These are phyloP conservation scores for Geotrichum europaeum DNA, from an alignment of 1,139 yeast genomes.

Conservation along the genomic window DNA sequence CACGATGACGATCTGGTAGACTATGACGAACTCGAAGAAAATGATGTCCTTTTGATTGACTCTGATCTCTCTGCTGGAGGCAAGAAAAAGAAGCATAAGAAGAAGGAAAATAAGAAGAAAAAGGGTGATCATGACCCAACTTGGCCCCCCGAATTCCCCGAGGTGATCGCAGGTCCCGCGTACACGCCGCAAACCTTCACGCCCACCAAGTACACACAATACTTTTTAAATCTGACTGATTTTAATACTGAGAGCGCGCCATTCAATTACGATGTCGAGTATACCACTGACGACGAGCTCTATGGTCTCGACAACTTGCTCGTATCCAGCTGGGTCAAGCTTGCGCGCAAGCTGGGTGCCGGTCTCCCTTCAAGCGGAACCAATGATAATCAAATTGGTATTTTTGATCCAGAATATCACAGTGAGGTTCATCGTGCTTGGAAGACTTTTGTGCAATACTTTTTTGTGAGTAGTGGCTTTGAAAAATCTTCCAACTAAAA, in stretches of 20 bases:
- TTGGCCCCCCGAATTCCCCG: constrained; percentile 54
- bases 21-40: constrained; percentile 26
- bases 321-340: constrained; percentile 44
- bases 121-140: constrained; percentile 48
- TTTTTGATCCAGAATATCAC: constrained; percentile 3
- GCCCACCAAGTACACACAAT: constrained; percentile 68
- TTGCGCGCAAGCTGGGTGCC: constrained; percentile 50
- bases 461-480: constrained; percentile 57
- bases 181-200: constrained; percentile 63
- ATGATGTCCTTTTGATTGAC: constrained; percentile 25
- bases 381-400: constrained; percentile 19
- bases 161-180: constrained; percentile 63
- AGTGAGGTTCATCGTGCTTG: constrained; percentile 27
- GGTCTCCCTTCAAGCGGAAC: constrained; percentile 11
- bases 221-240: constrained; percentile 54
- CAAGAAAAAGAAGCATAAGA: constrained; percentile 25
- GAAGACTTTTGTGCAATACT: constrained; percentile 42
- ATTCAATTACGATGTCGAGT: constrained; percentile 60
- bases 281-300: constrained; percentile 55
- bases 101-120: constrained; percentile 24
- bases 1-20: constrained; percentile 27
- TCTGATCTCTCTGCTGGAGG: constrained; percentile 24
- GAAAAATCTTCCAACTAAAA: constrained; percentile 6
- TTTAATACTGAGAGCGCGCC: constrained; percentile 45
- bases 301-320: constrained; percentile 31